phyloP scores from a whole-genome alignment of 345 rosid genomes.

The Lepidium africanum region DNA sequence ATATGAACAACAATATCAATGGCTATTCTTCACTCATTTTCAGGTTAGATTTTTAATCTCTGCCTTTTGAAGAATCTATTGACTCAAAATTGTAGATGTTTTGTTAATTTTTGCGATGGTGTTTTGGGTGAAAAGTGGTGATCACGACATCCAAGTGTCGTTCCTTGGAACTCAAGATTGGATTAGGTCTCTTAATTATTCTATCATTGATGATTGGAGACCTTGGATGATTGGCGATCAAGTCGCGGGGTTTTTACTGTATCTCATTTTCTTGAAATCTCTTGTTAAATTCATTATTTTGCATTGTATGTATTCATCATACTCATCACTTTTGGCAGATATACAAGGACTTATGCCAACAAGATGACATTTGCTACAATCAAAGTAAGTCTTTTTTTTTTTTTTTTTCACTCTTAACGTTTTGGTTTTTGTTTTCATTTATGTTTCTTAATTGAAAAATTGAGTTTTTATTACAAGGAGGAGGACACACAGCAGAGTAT shows the following conservation, averaged over 20 bases:
- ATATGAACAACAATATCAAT: conserved; percentile 13
- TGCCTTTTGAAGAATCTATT: not conserved
- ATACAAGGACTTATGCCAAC: conserved; percentile 60
- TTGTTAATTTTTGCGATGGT: not conserved
- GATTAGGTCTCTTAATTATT: conserved; percentile 49
- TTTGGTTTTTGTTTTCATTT: not conserved
- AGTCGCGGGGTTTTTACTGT: conserved; percentile 31
- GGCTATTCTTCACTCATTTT: conserved; percentile 24
- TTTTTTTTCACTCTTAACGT: not conserved
- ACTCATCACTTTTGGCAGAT: conserved; percentile 20
- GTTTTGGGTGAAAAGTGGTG: conserved; percentile 38
- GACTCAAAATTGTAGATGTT: not conserved
- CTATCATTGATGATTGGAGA: conserved; percentile 58
- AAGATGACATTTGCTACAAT: conserved; percentile 68
- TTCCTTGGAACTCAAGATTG: conserved; percentile 55
- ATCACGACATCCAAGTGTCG: conserved; percentile 44
- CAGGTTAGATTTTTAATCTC: conserved; percentile 6
- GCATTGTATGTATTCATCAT: not conserved
- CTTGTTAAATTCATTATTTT: not conserved
- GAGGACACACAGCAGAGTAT: conserved; percentile 59
- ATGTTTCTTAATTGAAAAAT: not conserved
- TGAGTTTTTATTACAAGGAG: conserved; percentile 38
- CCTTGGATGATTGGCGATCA: conserved; percentile 47
- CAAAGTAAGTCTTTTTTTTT: conserved; percentile 33
- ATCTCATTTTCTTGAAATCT: not conserved